Percentiles rank a stretch among this genome's conserved stretches.
phyloP scores from a whole-genome alignment of 2,329 filamentous ascomycete genomes.

The Xylaria hypoxylon region DNA sequence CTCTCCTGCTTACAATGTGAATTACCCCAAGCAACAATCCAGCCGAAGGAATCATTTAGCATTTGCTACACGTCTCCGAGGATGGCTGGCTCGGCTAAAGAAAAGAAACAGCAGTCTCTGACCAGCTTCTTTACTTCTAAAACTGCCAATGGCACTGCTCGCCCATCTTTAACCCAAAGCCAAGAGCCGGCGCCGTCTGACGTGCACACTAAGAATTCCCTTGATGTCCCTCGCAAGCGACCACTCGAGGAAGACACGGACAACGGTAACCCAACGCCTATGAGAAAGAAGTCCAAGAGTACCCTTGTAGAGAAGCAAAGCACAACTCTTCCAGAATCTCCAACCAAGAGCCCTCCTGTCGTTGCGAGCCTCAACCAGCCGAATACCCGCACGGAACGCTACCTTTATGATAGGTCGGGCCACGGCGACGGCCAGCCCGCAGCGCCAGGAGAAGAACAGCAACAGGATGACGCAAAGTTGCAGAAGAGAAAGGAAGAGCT shows the following conservation, averaged over 20 bases:
- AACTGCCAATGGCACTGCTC: conserved; percentile 59
- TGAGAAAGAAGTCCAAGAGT: conserved; percentile 61
- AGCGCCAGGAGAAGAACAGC: conserved; percentile 53
- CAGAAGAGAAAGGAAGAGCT: conserved; percentile 74
- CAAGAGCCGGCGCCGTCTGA: conserved; percentile 45
- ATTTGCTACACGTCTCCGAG: conserved; percentile 18
- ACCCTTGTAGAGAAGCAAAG: conserved; percentile 56
- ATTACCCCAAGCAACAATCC: conserved; percentile 8
- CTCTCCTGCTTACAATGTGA: conserved; percentile 24
- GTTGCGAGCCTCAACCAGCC: conserved; percentile 43
- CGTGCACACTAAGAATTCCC: conserved; percentile 44
- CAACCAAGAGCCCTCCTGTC: conserved; percentile 38
- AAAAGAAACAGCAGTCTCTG: conserved; percentile 82
- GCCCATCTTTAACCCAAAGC: conserved; percentile 43
- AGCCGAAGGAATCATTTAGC: conserved; percentile 11
- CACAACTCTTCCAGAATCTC: conserved; percentile 55
- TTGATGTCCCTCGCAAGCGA: conserved; percentile 60
- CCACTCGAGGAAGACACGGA: conserved; percentile 62
- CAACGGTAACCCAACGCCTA: conserved; percentile 56
- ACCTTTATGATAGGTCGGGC: conserved; percentile 61
- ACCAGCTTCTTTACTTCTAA: conserved; percentile 85
- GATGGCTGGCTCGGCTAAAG: conserved; percentile 57
- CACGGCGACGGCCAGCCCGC: conserved; percentile 57
- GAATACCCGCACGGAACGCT: conserved; percentile 62
- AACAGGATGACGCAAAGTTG: conserved; percentile 63